A percentile compares a stretch with the other conserved stretches of the same genome.
phyloP scores from a whole-genome alignment of 495 filamentous ascomycete genomes.

The Penicillium cataractarum region DNA sequence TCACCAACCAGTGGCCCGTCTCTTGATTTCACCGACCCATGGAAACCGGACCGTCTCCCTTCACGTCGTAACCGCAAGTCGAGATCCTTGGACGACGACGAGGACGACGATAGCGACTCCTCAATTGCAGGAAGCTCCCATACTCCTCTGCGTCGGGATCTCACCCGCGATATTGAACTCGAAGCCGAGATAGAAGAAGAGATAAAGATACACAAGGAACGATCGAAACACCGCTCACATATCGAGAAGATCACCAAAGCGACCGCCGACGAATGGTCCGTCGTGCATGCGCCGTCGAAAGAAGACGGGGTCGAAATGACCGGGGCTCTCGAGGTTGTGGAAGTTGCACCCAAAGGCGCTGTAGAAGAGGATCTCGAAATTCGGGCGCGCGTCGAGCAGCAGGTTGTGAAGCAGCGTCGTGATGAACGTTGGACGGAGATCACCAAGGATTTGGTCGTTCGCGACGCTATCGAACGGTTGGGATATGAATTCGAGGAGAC shows the following conservation, averaged over 20 bases:
- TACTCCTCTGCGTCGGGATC: constrained; percentile 2
- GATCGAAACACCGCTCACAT: constrained; percentile 3
- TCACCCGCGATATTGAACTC: neutral
- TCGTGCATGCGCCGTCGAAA: constrained; percentile 23
- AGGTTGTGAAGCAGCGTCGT: constrained; percentile 46
- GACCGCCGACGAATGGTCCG: constrained; percentile 26
- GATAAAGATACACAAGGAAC: constrained; percentile 38
- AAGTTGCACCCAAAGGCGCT: constrained; percentile 25
- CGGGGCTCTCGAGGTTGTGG: constrained; percentile 27
- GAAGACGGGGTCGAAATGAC: constrained; percentile 26
- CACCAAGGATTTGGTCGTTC: constrained; percentile 86
- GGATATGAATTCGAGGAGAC: constrained; percentile 95
- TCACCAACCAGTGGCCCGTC: constrained; percentile 23
- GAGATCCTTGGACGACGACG: constrained; percentile 3
- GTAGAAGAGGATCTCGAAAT: constrained; percentile 28
- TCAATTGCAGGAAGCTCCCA: neutral
- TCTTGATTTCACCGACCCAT: constrained; percentile 24
- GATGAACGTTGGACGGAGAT: constrained; percentile 95
- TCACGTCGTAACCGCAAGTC: constrained; percentile 5
- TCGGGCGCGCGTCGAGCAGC: constrained; percentile 41
- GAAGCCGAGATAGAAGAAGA: constrained; percentile 15
- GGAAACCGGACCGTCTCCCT: constrained; percentile 9
- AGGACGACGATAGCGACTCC: constrained; percentile 9
- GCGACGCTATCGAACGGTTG: constrained; percentile 81
- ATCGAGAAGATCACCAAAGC: neutral